phyloP scores from a whole-genome alignment of 2,329 filamentous ascomycete species.

The Talaromyces atroroseus region DNA sequence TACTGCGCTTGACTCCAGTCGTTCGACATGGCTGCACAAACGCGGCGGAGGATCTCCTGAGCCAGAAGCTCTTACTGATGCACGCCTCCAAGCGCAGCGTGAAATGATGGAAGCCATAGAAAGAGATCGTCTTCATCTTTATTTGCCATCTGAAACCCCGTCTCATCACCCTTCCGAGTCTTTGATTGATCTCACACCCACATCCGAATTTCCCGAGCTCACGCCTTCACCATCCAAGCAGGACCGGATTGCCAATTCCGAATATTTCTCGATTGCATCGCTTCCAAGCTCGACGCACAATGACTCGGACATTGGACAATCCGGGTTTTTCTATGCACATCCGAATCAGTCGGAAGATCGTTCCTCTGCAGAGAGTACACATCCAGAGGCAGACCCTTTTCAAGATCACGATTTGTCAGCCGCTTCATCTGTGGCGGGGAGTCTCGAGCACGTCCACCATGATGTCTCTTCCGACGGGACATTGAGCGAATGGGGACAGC shows the following conservation, averaged over 20 bases:
- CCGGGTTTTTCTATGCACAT: conserved; percentile 30
- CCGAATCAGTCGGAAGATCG: conserved; percentile 20
- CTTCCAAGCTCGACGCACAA: conserved; percentile 24
- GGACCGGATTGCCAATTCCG: conserved; percentile 18
- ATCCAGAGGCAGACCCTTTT: conserved; percentile 17
- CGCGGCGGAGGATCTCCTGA: conserved; percentile 14
- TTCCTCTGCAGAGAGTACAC: conserved; percentile 10
- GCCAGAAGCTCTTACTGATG: conserved; percentile 10
- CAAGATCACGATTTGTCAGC: conserved; percentile 25
- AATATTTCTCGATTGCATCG: conserved; percentile 22
- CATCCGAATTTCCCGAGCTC: conserved; percentile 34
- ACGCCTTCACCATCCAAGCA: conserved; percentile 11
- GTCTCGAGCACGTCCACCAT: conserved; percentile 32
- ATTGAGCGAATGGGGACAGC: conserved; percentile 33
- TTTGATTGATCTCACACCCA: conserved; percentile 42
- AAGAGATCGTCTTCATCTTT: conserved; percentile 22
- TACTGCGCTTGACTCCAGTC: conserved; percentile 31
- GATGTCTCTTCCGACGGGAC: conserved; percentile 34
- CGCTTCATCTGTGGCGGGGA: conserved; percentile 33
- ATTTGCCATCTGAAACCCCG: conserved; percentile 25
- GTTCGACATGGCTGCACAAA: conserved; percentile 24
- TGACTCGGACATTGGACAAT: conserved; percentile 28
- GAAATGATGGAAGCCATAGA: conserved; percentile 18
- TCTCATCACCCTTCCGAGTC: conserved; percentile 39
- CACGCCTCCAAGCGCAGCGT: conserved; percentile 15